Conservation (phyloP, 2,329 filamentous ascomycete genomes). For the Hypomyces rosellus region DNA sequence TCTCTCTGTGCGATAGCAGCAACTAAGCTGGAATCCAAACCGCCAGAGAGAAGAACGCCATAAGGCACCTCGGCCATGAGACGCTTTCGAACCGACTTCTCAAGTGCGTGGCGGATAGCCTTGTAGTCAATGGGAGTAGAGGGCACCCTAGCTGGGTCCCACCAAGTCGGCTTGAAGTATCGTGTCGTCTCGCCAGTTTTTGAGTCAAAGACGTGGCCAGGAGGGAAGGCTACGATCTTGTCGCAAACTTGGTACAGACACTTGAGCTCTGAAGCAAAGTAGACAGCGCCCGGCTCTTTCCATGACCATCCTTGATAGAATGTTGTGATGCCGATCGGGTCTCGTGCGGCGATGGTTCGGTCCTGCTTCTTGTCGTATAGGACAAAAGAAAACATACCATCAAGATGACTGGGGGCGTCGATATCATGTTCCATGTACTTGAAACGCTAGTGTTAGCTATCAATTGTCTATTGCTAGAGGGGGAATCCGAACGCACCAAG, state of each 20-base stretch:
- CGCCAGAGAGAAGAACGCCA: conserved; percentile 89
- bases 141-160: conserved; percentile 75
- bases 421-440: conserved; percentile 89
- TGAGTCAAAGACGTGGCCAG: conserved; percentile 94
- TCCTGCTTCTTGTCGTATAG: conserved; percentile 94
- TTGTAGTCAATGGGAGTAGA: conserved; percentile 77
- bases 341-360: conserved; percentile 85
- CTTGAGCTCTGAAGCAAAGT: conserved; percentile 97
- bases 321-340: conserved; percentile 94
- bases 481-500: conserved; percentile 56
- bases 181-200: conserved; percentile 76
- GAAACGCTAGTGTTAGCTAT: background rate
- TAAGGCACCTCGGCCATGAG: conserved; percentile 99
- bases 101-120: conserved; percentile 71
- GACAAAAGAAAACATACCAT: conserved; percentile 99
- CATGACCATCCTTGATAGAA: conserved; percentile 95
- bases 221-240: conserved; percentile 88
- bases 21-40: conserved; percentile 90
- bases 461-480: background rate
- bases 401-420: conserved; percentile 86
- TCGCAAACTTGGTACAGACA: conserved; percentile 90
- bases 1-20: conserved; percentile 94
- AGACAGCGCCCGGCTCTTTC: conserved; percentile 73
- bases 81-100: conserved; percentile 89
- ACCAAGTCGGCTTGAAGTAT: conserved; percentile 92